These are phyloP conservation scores for Aureobasidium musti DNA, from an alignment of 2,329 filamentous ascomycete genomes.

Conservation along the genomic window DNA sequence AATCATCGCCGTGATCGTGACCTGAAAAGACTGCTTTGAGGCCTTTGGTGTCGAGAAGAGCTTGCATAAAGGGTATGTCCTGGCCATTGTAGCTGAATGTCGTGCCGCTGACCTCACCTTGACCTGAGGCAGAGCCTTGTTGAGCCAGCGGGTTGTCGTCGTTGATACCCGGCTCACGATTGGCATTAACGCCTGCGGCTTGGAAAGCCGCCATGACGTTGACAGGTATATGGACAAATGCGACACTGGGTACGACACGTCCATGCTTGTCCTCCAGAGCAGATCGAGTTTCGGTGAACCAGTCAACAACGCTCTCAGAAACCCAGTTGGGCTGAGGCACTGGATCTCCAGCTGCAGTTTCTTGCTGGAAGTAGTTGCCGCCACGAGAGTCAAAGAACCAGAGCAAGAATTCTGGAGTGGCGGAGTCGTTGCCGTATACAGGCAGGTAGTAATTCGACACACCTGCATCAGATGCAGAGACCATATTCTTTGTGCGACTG, in stretches of 20 bases:
- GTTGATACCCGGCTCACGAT: slow-evolving; percentile 52
- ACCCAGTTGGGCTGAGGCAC: slow-evolving; percentile 50
- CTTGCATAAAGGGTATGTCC: slow-evolving; percentile 65
- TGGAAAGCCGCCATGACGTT: slow-evolving; percentile 49
- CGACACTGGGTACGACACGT: slow-evolving; percentile 52
- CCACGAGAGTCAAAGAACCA: slow-evolving; percentile 74
- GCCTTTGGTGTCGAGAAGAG: slow-evolving; percentile 57
- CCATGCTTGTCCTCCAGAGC: slow-evolving; percentile 39
- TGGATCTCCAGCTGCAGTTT: slow-evolving; percentile 34
- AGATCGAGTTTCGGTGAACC: slow-evolving; percentile 47
- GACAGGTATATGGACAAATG: slow-evolving; percentile 59
- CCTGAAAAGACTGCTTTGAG: slow-evolving; percentile 63
- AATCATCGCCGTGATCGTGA: slow-evolving; percentile 60
- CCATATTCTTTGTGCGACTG: slow-evolving; percentile 49
- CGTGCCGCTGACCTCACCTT: slow-evolving; percentile 39
- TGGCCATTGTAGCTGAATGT: slow-evolving; percentile 47
- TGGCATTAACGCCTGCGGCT: slow-evolving; percentile 45
- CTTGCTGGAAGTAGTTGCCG: slow-evolving; percentile 54
- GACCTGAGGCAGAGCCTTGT: slow-evolving; percentile 46
- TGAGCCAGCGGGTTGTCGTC: slow-evolving; percentile 46
- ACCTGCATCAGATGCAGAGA: slow-evolving; percentile 45
- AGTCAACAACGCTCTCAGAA: slow-evolving; percentile 47
- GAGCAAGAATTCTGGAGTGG: slow-evolving; percentile 54
- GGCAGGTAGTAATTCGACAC: slow-evolving; percentile 59
- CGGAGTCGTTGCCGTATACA: slow-evolving; percentile 49